Percentiles rank a stretch among this genome's conserved stretches.
phyloP scores from a whole-genome alignment of 129 eudicot genomes.

The Helianthus tuberosus region DNA sequence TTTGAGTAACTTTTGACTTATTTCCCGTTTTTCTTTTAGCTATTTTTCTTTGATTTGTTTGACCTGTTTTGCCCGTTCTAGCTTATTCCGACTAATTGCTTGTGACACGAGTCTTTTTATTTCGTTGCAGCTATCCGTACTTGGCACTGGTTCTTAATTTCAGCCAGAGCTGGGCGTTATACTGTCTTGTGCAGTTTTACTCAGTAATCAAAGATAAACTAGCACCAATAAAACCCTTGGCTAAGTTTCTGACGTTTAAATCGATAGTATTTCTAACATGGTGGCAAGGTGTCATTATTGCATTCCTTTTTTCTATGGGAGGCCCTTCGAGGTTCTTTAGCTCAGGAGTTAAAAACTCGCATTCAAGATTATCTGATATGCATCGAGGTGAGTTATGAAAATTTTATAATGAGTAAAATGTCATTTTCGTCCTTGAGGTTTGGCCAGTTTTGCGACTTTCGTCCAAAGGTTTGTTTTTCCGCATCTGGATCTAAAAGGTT shows the following conservation, averaged over 20 bases:
- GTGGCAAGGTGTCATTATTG: constrained; percentile 98
- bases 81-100: not conserved
- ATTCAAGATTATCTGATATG: constrained; percentile 95
- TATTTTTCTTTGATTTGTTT: not conserved
- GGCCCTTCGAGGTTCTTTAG: constrained; percentile 82
- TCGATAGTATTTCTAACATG: constrained; percentile 92
- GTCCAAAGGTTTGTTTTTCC: too few species aligned
- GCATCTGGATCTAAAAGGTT: too few species aligned
- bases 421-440: too few species aligned
- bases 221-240: constrained; percentile 92
- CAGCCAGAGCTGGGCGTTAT: constrained; percentile 97
- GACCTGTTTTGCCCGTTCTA: not conserved
- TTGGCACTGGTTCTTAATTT: constrained; percentile 88
- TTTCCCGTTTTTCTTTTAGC: not conserved
- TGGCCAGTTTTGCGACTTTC: too few species aligned
- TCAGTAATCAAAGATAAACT: constrained; percentile 81
- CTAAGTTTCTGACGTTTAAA: constrained; percentile 90
- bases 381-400: constrained; percentile 62
- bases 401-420: too few species aligned
- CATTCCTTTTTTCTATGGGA: constrained; percentile 90
- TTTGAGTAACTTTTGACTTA: constrained; percentile 3
- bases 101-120: constrained; percentile 24
- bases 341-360: constrained; percentile 77
- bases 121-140: constrained; percentile 83
- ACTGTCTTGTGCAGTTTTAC: constrained; percentile 96